Evolutionary conservation across 208 protist species (phyloP).

Genomic region (Acanthamoeba castellanii): DNA sequence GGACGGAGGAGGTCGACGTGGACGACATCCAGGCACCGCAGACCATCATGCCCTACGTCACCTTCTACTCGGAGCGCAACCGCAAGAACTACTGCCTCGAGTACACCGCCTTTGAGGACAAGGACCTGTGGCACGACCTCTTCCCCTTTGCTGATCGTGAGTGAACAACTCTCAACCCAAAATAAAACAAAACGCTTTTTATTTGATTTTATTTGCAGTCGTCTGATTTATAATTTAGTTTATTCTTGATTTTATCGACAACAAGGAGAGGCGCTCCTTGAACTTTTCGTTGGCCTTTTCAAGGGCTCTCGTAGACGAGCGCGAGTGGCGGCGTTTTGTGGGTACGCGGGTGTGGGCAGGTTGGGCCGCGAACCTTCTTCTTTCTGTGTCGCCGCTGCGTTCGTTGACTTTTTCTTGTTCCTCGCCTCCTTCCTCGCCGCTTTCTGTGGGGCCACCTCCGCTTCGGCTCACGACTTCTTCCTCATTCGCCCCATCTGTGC

Average conservation of each 20-base stretch:
- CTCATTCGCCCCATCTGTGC: background rate
- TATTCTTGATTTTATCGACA: too few species aligned
- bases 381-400: background rate
- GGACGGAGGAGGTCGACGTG: conserved; percentile 22
- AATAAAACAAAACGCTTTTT: too few species aligned
- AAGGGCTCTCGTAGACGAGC: background rate
- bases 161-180: background rate
- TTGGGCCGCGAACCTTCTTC: background rate
- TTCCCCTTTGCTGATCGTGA: conserved; percentile 23
- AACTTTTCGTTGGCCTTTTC: background rate
- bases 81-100: conserved; percentile 59
- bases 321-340: background rate
- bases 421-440: background rate
- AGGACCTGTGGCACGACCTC: conserved; percentile 30
- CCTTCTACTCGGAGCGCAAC: conserved; percentile 54
- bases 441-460: background rate
- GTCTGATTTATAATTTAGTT: too few species aligned
- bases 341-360: too few species aligned
- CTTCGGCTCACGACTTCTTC: background rate
- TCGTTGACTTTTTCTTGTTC: background rate
- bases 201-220: background rate
- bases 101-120: conserved; percentile 42
- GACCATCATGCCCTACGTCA: conserved; percentile 65
- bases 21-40: conserved; percentile 33
- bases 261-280: too few species aligned